phyloP scores from a whole-genome alignment of 2,329 filamentous ascomycete species.

The Phaeosphaeria sp. region DNA sequence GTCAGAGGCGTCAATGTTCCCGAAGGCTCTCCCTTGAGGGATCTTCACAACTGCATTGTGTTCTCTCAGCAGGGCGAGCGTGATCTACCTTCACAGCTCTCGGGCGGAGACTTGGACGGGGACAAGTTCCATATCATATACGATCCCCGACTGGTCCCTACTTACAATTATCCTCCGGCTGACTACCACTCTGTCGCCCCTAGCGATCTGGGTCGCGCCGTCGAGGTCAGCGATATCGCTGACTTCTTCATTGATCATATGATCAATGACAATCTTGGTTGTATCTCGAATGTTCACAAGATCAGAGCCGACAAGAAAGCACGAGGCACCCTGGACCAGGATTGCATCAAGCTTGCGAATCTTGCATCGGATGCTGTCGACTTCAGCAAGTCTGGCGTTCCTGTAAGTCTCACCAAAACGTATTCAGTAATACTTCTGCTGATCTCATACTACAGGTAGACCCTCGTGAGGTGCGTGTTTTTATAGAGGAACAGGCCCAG shows the following conservation, averaged over 20 bases:
- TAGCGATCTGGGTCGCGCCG: conserved; percentile 64
- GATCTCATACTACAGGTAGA: not conserved
- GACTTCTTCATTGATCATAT: conserved; percentile 73
- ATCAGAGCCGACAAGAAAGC: conserved; percentile 48
- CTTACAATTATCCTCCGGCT: conserved; percentile 62
- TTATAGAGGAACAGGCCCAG: not conserved
- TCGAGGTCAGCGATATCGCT: conserved; percentile 71
- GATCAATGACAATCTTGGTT: conserved; percentile 52
- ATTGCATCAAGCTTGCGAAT: conserved; percentile 48
- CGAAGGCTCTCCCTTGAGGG: conserved; percentile 63
- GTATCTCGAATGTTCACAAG: conserved; percentile 51
- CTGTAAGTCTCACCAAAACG: conserved; percentile 9
- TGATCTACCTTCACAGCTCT: conserved; percentile 79
- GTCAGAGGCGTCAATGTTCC: conserved; percentile 67
- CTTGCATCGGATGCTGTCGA: conserved; percentile 46
- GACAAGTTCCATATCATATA: conserved; percentile 83
- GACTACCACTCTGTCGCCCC: conserved; percentile 70
- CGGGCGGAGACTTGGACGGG: conserved; percentile 83
- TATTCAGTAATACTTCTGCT: not conserved
- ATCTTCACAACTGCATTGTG: conserved; percentile 75
- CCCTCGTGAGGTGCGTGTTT: not conserved
- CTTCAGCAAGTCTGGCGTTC: conserved; percentile 38
- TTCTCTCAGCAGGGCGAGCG: conserved; percentile 75
- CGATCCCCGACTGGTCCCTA: conserved; percentile 62
- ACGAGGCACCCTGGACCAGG: conserved; percentile 31